Percentiles rank a stretch among this genome's conserved stretches.
Evolutionary conservation across 805 yeast genomes (phyloP).

Genomic region (Sugiyamaella smithiae): DNA sequence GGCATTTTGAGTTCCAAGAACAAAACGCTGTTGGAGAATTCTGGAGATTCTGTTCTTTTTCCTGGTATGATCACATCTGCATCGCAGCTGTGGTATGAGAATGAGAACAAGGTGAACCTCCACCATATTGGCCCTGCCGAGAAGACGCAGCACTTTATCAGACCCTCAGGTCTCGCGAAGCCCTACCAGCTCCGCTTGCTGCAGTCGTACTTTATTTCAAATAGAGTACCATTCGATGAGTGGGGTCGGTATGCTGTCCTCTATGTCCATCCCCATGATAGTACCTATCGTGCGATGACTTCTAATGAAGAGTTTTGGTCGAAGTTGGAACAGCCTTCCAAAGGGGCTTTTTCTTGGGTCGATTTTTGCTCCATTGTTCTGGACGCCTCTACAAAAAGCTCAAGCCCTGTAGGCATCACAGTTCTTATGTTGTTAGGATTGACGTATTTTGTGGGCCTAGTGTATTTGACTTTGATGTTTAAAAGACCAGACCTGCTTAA

Average conservation of each 20-base stretch:
- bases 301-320: not conserved
- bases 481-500: no score
- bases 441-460: no score
- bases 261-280: not conserved
- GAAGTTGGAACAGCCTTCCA: not conserved
- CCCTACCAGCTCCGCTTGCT: not conserved
- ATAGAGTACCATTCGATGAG: not conserved
- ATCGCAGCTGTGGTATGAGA: conserved; percentile 2
- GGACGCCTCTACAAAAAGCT: no score
- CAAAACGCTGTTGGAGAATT: not conserved
- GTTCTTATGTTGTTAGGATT: no score
- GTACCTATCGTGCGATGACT: not conserved
- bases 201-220: not conserved
- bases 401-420: no score
- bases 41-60: not conserved
- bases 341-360: not conserved
- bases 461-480: no score
- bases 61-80: conserved; percentile 1
- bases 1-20: not conserved
- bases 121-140: not conserved
- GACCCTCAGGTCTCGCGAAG: not conserved
- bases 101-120: not conserved
- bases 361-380: not conserved
- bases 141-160: not conserved
- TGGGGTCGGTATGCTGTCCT: conserved; percentile 1